A percentile compares a stretch with the other conserved stretches of the same genome.
These are phyloP conservation scores for Backusella circina DNA, from an alignment of 192 early-diverging fungal genomes.

Conservation along the genomic window DNA sequence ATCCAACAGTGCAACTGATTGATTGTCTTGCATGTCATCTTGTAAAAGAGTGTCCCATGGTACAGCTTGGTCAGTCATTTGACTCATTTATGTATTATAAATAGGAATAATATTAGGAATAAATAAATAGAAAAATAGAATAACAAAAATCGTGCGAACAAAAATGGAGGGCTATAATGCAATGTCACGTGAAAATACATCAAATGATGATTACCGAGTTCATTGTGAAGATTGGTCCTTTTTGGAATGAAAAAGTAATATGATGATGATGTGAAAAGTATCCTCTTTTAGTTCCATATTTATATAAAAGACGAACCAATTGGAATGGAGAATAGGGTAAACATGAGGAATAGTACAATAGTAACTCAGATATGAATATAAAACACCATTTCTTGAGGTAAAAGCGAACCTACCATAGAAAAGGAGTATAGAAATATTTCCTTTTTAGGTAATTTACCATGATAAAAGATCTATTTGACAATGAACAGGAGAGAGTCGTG, in stretches of 20 bases:
- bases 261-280: background rate
- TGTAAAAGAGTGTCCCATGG: constrained; percentile 11
- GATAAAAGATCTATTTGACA: background rate
- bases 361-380: too few relatives aligned
- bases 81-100: background rate
- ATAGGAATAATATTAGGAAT: background rate
- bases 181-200: background rate
- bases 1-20: background rate
- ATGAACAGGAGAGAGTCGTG: background rate
- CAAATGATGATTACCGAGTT: background rate
- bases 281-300: too few relatives aligned
- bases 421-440: background rate
- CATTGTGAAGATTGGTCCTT: background rate
- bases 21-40: background rate
- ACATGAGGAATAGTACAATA: background rate
- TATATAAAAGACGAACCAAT: background rate
- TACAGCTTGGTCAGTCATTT: background rate
- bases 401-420: too few relatives aligned
- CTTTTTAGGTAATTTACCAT: background rate
- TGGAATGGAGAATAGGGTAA: background rate
- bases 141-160: background rate
- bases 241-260: background rate
- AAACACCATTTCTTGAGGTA: too few relatives aligned
- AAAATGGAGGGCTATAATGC: background rate
- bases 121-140: background rate